A percentile compares a stretch with the other conserved stretches of the same genome.
These are phyloP conservation scores for Datura wrightii DNA, from an alignment of 257 asterid genomes.

Conservation along the genomic window DNA sequence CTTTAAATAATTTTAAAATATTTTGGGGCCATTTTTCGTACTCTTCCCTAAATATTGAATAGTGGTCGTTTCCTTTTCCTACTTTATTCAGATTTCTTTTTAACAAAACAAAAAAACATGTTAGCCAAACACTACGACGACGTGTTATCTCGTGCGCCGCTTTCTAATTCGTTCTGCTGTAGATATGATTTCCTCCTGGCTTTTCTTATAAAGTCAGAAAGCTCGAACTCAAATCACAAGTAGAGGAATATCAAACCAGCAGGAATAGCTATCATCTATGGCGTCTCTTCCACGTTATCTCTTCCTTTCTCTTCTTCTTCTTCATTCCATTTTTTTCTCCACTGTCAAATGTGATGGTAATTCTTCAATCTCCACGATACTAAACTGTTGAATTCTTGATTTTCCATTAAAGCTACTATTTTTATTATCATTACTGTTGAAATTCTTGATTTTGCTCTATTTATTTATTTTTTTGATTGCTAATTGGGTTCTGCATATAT, in stretches of 20 bases:
- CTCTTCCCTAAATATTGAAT: no score
- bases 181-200: background rate
- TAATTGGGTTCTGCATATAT: background rate
- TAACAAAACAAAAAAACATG: background rate
- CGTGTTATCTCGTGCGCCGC: background rate
- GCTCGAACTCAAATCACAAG: background rate
- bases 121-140: background rate
- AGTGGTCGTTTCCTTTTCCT: no score
- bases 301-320: conserved; percentile 57
- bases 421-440: background rate
- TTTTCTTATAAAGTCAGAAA: conserved; percentile 2
- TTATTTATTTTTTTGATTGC: background rate
- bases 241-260: background rate
- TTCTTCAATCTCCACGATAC: background rate
- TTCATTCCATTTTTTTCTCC: conserved; percentile 50
- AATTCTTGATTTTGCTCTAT: background rate
- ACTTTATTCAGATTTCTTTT: no score
- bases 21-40: no score
- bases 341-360: conserved; percentile 66
- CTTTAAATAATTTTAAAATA: no score
- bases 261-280: conserved; percentile 41
- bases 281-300: conserved; percentile 53
- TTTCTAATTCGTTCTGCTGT: background rate
- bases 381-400: conserved; percentile 29
- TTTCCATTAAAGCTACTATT: conserved; percentile 29